A percentile compares a stretch with the other conserved stretches of the same genome.
These are phyloP conservation scores for Thyridium curvatum DNA, from an alignment of 2,329 filamentous ascomycete species.

Conservation along the genomic window DNA sequence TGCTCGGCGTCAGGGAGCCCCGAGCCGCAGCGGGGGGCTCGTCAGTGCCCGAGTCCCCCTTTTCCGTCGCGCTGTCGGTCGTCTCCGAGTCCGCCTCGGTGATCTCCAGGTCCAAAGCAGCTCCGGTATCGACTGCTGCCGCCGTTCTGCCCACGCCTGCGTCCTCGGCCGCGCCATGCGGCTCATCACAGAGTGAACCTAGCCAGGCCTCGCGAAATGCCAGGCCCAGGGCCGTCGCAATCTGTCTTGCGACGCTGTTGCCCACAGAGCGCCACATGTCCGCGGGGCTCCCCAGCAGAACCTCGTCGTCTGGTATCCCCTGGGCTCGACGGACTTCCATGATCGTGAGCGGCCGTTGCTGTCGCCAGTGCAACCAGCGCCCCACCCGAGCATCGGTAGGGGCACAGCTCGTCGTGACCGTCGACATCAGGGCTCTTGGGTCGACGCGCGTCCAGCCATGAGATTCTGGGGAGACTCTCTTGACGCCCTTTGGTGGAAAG, in stretches of 20 bases:
- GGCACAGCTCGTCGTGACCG: slow-evolving; percentile 49
- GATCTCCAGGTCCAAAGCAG: no score
- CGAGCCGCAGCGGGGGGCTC: no score
- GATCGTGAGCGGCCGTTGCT: slow-evolving; percentile 55
- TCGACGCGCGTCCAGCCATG: slow-evolving; percentile 35
- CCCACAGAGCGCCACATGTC: slow-evolving; percentile 64
- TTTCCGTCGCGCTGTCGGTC: no score
- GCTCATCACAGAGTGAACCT: slow-evolving; percentile 25
- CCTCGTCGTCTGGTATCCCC: slow-evolving; percentile 63
- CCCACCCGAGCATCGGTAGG: slow-evolving; percentile 52
- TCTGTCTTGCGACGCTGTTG: slow-evolving; percentile 67
- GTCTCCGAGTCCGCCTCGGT: no score
- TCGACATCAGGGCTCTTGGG: slow-evolving; percentile 45
- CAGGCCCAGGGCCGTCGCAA: slow-evolving; percentile 61
- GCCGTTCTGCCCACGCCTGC: not conserved
- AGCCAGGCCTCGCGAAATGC: slow-evolving; percentile 53
- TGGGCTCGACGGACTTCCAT: slow-evolving; percentile 65
- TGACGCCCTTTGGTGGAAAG: slow-evolving; percentile 25
- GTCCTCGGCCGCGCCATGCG: not conserved
- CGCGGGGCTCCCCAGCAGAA: slow-evolving; percentile 51
- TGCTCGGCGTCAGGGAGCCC: no score
- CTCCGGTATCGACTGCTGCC: not conserved
- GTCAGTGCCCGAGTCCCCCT: no score
- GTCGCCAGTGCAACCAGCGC: slow-evolving; percentile 55
- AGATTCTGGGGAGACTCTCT: slow-evolving; percentile 5